These are phyloP conservation scores for Claviceps pusilla DNA, from an alignment of 2,329 filamentous ascomycete genomes.

Conservation along the genomic window DNA sequence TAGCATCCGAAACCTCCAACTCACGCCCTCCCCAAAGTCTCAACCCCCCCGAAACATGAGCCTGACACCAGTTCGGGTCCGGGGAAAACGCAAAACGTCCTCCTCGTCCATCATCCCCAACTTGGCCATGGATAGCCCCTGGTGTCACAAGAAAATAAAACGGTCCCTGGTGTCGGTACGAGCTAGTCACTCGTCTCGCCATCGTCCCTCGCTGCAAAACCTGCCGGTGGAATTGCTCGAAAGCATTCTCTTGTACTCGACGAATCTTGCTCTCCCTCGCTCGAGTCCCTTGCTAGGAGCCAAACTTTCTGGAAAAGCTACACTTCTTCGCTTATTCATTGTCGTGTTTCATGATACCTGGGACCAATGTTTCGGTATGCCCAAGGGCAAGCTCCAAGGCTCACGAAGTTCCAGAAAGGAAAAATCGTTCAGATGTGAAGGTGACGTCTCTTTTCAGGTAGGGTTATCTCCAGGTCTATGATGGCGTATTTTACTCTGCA, in stretches of 20 bases:
- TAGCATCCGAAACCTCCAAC: too few species aligned
- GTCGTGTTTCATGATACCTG: conserved; percentile 23
- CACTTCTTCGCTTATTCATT: conserved; percentile 23
- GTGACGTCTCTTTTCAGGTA: conserved; percentile 31
- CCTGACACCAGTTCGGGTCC: conserved; percentile 33
- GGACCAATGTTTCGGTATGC: conserved; percentile 22
- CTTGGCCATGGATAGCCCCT: background rate
- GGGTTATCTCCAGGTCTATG: conserved; percentile 6
- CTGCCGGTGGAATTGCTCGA: conserved; percentile 40
- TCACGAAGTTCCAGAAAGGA: conserved; percentile 1
- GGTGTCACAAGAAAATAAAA: conserved; percentile 12
- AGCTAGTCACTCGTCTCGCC: conserved; percentile 13
- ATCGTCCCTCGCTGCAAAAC: conserved; percentile 15
- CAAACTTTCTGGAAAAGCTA: conserved; percentile 28
- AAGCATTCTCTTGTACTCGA: conserved; percentile 34
- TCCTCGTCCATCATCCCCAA: conserved; percentile 6
- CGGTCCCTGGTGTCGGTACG: conserved; percentile 17
- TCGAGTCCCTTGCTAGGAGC: conserved; percentile 29
- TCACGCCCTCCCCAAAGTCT: too few species aligned
- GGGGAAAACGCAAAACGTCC: conserved; percentile 26
- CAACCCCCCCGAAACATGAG: conserved; percentile 20
- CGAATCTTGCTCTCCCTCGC: conserved; percentile 32
- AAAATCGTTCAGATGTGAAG: conserved; percentile 11
- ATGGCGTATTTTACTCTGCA: background rate
- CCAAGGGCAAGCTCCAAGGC: conserved; percentile 6